Conservation (phyloP, 2,329 filamentous ascomycete genomes). For the Albophoma yamanashiensis region DNA sequence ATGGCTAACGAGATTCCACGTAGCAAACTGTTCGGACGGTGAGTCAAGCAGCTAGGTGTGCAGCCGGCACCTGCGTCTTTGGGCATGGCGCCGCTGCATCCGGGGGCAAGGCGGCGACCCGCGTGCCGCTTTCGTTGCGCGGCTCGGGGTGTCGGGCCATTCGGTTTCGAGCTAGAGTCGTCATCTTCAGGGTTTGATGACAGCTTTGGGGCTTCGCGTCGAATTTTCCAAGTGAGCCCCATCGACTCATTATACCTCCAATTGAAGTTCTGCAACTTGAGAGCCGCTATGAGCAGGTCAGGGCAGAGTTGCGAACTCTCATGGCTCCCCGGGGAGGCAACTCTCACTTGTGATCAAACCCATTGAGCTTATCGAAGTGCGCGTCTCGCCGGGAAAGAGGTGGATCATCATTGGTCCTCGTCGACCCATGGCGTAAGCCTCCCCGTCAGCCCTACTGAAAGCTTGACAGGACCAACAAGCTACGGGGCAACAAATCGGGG, state of each 20-base stretch:
- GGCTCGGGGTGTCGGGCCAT: not conserved
- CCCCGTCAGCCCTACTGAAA: not conserved
- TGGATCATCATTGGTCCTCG: not conserved
- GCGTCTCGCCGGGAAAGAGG: not conserved
- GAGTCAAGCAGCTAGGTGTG: not conserved
- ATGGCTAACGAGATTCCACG: not conserved
- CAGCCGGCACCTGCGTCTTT: not conserved
- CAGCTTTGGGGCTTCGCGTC: too few relatives aligned
- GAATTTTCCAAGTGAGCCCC: too few relatives aligned
- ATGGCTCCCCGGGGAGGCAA: not conserved
- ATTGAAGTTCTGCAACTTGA: not conserved
- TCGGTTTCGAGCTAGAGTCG: not conserved
- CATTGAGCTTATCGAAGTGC: not conserved
- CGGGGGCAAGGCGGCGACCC: not conserved
- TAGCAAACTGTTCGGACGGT: not conserved
- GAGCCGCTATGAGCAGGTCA: not conserved
- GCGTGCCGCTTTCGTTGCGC: not conserved
- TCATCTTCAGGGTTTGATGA: not conserved
- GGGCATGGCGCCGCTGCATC: not conserved
- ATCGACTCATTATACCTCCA: not conserved
- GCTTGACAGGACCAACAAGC: not conserved
- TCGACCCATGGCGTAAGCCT: not conserved
- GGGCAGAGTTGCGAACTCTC: not conserved
- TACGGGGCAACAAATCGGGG: not conserved
- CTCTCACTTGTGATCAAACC: not conserved